Percentiles rank a stretch among this genome's conserved stretches.
Conservation (phyloP, 2,329 filamentous ascomycete species). For the Dryadomyces quercus-mongolicae region DNA sequence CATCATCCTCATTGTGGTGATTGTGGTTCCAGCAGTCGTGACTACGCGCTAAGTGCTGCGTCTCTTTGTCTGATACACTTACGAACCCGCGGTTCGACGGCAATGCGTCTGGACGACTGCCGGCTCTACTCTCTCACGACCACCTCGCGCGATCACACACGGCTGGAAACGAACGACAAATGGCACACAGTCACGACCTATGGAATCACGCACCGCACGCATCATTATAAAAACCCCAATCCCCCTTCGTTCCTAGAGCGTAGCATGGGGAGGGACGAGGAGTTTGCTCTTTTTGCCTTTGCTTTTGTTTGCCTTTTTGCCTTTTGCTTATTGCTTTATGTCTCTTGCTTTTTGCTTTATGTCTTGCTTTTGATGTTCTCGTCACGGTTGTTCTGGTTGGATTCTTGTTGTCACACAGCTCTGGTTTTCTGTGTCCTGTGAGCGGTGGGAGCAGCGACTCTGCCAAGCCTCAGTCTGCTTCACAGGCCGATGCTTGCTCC, state of each 20-base stretch:
- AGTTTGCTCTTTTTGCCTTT: conserved; percentile 1
- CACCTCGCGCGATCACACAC: conserved; percentile 5
- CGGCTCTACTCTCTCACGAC: not conserved
- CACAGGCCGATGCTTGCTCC: not conserved
- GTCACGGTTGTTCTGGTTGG: not conserved
- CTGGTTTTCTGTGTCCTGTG: not conserved
- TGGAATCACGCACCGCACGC: not conserved
- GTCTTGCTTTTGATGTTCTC: not conserved
- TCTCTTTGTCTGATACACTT: not conserved
- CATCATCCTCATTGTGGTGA: conserved; percentile 82
- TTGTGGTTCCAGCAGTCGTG: conserved; percentile 68
- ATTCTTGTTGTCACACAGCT: not conserved
- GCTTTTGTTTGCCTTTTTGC: not conserved
- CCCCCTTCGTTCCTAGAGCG: conserved; percentile 1
- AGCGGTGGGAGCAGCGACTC: too few species aligned
- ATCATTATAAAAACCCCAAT: not conserved
- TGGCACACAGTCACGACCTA: not conserved
- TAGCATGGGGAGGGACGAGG: not conserved
- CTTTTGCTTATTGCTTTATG: not conserved
- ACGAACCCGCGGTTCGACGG: conserved; percentile 2
- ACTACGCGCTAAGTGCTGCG: not conserved
- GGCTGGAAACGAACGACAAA: not conserved
- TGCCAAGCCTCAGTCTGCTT: too few species aligned
- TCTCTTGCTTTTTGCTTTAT: not conserved
- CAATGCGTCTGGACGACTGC: not conserved